phyloP scores from a whole-genome alignment of 208 protist species.

The Crithidia bombi region DNA sequence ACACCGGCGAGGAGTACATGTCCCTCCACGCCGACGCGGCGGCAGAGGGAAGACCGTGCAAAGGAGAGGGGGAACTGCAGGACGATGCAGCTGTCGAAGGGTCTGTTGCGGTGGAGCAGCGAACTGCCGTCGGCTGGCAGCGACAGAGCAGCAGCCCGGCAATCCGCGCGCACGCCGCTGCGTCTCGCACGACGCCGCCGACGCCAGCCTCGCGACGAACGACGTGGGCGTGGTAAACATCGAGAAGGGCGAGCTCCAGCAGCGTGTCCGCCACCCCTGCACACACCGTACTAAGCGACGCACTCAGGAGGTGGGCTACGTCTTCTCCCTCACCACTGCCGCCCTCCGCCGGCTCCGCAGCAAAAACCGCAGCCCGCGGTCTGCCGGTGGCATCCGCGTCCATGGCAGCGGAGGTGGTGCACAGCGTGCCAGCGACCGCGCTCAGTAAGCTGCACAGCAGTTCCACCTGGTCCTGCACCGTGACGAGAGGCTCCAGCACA shows the following conservation, averaged over 20 bases:
- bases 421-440: constrained; percentile 24
- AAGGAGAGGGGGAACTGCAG: neutral
- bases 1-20: constrained; percentile 34
- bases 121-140: constrained; percentile 34
- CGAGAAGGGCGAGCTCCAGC: constrained; percentile 29
- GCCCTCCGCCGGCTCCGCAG: neutral
- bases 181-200: constrained; percentile 27
- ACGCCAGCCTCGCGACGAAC: constrained; percentile 18
- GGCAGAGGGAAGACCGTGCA: neutral
- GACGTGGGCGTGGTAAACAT: constrained; percentile 24
- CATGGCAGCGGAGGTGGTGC: constrained; percentile 2
- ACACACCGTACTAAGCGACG: constrained; percentile 21
- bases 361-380: too few relatives aligned
- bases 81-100: neutral
- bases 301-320: constrained; percentile 7
- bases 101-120: constrained; percentile 3
- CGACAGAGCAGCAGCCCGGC: constrained; percentile 42
- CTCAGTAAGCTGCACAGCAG: constrained; percentile 40
- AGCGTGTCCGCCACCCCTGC: constrained; percentile 28
- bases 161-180: constrained; percentile 31
- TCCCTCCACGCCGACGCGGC: constrained; percentile 16
- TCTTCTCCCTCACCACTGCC: neutral
- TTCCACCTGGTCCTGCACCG: constrained; percentile 40
- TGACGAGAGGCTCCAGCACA: constrained; percentile 36
- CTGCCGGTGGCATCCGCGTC: too few relatives aligned